Conservation (phyloP, 2,329 filamentous ascomycete species). For the Stachybotrys chlorohalonatus region DNA sequence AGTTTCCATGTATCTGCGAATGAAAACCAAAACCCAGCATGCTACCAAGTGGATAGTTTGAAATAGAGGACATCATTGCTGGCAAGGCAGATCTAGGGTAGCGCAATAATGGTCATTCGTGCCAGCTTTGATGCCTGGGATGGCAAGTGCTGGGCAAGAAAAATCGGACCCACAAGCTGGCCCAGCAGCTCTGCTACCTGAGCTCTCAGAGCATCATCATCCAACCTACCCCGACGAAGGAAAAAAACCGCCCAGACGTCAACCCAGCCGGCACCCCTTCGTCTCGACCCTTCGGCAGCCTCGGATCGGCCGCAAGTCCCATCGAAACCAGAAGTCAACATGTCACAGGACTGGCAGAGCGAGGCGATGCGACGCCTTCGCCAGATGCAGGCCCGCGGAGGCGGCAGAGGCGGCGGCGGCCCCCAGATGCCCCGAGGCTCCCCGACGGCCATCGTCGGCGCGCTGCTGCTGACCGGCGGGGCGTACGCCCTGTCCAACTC, state of each 20-base stretch:
- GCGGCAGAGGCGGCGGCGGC: constrained; percentile 22
- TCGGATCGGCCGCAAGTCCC: background rate
- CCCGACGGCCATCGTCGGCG: constrained; percentile 29
- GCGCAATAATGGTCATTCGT: background rate
- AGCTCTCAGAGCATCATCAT: background rate
- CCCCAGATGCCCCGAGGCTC: constrained; percentile 31
- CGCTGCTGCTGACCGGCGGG: constrained; percentile 38
- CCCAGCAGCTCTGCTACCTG: background rate
- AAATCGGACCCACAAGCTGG: background rate
- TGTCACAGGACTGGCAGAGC: constrained; percentile 35
- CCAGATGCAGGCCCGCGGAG: constrained; percentile 34
- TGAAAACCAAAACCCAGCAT: too few relatives aligned
- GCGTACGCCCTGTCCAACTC: constrained; percentile 47
- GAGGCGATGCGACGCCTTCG: constrained; percentile 43
- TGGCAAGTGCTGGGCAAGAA: background rate
- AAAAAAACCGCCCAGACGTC: background rate
- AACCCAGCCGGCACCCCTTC: background rate
- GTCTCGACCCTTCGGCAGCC: background rate
- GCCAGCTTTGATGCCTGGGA: background rate
- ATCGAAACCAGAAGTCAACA: constrained; percentile 4
- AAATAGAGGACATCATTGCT: background rate
- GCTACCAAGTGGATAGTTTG: too few relatives aligned
- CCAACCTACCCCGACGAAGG: background rate
- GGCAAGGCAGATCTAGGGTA: background rate
- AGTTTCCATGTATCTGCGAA: too few relatives aligned